Evolutionary conservation across 179 eudicot species (phyloP).

Genomic region (Drosera spatulata): DNA sequence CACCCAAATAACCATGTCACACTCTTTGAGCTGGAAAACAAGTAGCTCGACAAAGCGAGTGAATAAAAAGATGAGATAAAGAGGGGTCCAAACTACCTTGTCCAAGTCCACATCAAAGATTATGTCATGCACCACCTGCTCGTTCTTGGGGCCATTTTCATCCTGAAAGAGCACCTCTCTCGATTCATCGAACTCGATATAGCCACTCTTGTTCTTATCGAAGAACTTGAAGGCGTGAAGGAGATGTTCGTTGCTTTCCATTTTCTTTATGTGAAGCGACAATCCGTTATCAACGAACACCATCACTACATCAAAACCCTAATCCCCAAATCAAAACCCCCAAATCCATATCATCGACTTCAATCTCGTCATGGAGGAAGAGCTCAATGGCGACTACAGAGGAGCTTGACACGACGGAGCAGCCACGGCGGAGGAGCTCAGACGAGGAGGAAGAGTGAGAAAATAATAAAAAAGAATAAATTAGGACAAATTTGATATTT

Average conservation of each 20-base stretch:
- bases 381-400: too few relatives aligned
- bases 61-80: too few relatives aligned
- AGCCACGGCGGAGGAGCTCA: too few relatives aligned
- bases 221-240: slow-evolving; percentile 52
- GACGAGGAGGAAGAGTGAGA: too few relatives aligned
- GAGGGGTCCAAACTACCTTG: slow-evolving; percentile 32
- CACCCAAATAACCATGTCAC: too few relatives aligned
- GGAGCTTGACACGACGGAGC: too few relatives aligned
- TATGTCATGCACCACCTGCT: slow-evolving; percentile 62
- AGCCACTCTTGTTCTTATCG: slow-evolving; percentile 44
- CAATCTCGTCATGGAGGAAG: too few relatives aligned
- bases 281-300: slow-evolving; percentile 1
- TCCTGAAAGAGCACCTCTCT: slow-evolving; percentile 44
- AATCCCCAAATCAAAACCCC: too few relatives aligned
- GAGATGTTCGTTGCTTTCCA: slow-evolving; percentile 53
- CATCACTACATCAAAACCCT: too few relatives aligned
- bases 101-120: slow-evolving; percentile 71
- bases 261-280: slow-evolving; percentile 62
- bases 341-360: too few relatives aligned
- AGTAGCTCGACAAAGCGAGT: background rate
- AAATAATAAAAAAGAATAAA: too few relatives aligned
- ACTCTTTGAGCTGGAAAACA: slow-evolving; percentile 39
- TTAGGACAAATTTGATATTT: too few relatives aligned
- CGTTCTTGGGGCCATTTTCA: slow-evolving; percentile 32
- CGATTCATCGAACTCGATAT: slow-evolving; percentile 78